These are phyloP conservation scores for Verruconis gallopava DNA, from an alignment of 2,329 filamentous ascomycete genomes.

Conservation along the genomic window DNA sequence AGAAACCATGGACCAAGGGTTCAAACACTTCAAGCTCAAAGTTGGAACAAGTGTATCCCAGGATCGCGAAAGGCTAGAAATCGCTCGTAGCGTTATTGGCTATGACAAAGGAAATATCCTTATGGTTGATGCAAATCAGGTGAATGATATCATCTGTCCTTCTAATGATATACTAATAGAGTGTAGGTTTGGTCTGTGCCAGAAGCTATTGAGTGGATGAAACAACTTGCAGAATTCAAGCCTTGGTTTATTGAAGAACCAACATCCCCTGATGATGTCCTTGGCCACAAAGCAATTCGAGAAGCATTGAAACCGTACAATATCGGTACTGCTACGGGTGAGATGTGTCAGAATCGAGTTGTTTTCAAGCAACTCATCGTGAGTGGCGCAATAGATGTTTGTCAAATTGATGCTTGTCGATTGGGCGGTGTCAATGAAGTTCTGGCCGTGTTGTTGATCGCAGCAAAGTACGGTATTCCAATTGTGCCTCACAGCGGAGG, in stretches of 20 bases:
- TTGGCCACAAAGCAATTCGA: slow-evolving; percentile 74
- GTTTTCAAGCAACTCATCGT: slow-evolving; percentile 86
- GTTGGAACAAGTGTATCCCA: slow-evolving; percentile 62
- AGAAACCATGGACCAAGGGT: slow-evolving; percentile 65
- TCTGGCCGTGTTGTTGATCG: slow-evolving; percentile 77
- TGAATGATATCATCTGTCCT: too few relatives aligned
- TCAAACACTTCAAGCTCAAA: slow-evolving; percentile 83
- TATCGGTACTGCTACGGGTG: slow-evolving; percentile 79
- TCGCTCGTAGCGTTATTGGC: slow-evolving; percentile 68
- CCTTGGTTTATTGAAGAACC: slow-evolving; percentile 95
- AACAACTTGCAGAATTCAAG: slow-evolving; percentile 66
- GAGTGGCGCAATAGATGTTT: slow-evolving; percentile 69
- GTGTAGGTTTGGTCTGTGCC: slow-evolving; percentile 62
- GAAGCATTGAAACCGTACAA: slow-evolving; percentile 62
- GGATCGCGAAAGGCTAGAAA: slow-evolving; percentile 55
- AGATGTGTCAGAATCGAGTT: slow-evolving; percentile 92
- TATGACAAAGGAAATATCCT: slow-evolving; percentile 73
- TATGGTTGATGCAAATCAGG: slow-evolving; percentile 90
- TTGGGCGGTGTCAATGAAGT: slow-evolving; percentile 87
- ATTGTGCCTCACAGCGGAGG: slow-evolving; percentile 84
- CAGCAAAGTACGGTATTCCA: slow-evolving; percentile 64
- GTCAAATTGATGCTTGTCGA: slow-evolving; percentile 82
- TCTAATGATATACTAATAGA: too few relatives aligned
- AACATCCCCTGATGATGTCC: slow-evolving; percentile 77
- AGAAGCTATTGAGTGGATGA: slow-evolving; percentile 80